phyloP scores from a whole-genome alignment of 2,329 filamentous ascomycete genomes.

The Penicillium sp. region DNA sequence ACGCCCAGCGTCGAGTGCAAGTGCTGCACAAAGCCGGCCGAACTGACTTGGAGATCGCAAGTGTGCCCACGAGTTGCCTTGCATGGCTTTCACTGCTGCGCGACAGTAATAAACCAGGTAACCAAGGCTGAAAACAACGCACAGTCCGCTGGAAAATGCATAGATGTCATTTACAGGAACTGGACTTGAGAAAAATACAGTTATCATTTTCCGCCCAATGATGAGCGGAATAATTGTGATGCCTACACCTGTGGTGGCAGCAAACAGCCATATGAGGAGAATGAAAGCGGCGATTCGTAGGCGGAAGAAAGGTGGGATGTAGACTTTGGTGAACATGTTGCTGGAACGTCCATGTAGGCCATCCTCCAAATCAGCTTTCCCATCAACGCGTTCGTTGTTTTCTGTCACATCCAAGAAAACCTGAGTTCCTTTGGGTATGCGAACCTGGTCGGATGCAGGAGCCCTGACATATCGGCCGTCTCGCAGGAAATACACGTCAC shows the following conservation, averaged over 20 bases:
- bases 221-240: slow-evolving; percentile 84
- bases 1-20: slow-evolving; percentile 41
- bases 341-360: slow-evolving; percentile 61
- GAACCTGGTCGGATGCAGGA: slow-evolving; percentile 92
- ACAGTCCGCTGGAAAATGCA: slow-evolving; percentile 88
- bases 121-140: slow-evolving; percentile 67
- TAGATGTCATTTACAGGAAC: slow-evolving; percentile 91
- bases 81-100: slow-evolving; percentile 22
- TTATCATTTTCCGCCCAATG: slow-evolving; percentile 77
- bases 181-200: slow-evolving; percentile 66
- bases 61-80: slow-evolving; percentile 26
- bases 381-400: slow-evolving; percentile 64
- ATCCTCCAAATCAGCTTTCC: slow-evolving; percentile 53
- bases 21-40: slow-evolving; percentile 18
- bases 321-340: slow-evolving; percentile 68
- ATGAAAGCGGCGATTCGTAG: slow-evolving; percentile 81
- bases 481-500: slow-evolving; percentile 56
- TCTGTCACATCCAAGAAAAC: slow-evolving; percentile 79
- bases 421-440: slow-evolving; percentile 77
- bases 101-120: slow-evolving; percentile 60
- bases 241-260: slow-evolving; percentile 79
- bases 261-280: slow-evolving; percentile 87
- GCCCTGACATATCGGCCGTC: slow-evolving; percentile 85
- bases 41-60: slow-evolving; percentile 34
- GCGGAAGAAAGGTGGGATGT: slow-evolving; percentile 82